A percentile compares a stretch with the other conserved stretches of the same genome.
These are phyloP conservation scores for Mortierella sp. DNA, from an alignment of 371 early-diverging fungal species.

Conservation along the genomic window DNA sequence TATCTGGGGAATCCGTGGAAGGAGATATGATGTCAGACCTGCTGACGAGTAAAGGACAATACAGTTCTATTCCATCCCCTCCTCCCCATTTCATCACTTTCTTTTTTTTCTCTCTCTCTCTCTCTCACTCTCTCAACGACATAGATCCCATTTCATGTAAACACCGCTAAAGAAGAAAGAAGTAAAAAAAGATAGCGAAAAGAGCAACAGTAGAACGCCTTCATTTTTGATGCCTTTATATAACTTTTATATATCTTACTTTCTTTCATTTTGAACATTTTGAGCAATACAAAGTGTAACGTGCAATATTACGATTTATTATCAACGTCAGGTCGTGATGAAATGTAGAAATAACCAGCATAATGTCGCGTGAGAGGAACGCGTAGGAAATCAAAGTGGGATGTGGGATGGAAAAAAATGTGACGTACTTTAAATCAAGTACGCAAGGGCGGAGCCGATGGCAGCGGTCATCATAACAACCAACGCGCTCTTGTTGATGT, in stretches of 20 bases:
- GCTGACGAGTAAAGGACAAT: conserved; percentile 21
- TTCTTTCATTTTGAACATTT: too few species aligned
- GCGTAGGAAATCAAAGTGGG: neutral
- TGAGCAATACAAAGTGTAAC: too few species aligned
- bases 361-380: neutral
- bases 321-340: too few species aligned
- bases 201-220: too few species aligned
- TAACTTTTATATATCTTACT: too few species aligned
- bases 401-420: too few species aligned
- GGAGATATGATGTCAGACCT: conserved; percentile 81
- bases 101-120: neutral
- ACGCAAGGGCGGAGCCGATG: neutral
- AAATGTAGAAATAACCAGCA: neutral
- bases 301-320: too few species aligned
- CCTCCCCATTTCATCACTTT: neutral
- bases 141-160: too few species aligned
- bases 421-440: conserved; percentile 2
- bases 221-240: too few species aligned
- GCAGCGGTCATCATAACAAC: conserved; percentile 3
- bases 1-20: conserved; percentile 87
- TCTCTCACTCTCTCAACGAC: too few species aligned
- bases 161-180: too few species aligned
- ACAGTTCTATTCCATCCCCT: neutral
- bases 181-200: too few species aligned
- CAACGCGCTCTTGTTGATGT: neutral